Evolutionary conservation across 2,329 filamentous ascomycete genomes (phyloP), one percentile per base, ranked within the genome.

Genomic region (Cryphonectria parasitica): DNA sequence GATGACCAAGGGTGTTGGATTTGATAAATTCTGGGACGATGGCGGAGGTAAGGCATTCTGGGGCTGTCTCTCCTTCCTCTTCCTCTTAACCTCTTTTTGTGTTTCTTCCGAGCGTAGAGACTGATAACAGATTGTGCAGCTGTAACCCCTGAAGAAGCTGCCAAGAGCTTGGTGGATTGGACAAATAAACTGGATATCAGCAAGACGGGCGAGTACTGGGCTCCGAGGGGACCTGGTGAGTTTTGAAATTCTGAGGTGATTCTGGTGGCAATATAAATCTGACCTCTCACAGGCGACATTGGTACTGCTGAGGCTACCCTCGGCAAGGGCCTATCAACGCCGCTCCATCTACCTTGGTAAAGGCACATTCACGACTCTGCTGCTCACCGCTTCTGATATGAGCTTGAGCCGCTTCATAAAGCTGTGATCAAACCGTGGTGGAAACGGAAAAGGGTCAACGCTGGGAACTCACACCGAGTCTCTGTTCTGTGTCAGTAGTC

Each of bases 151-250:
- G 88, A 91, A 73, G 87, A 89, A 76, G 90, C 91, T 13, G 91
- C 91, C 8, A 81, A 85, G 75, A 89, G 86, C 56, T 80, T 94
- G 60, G 80, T 86, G 0, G 83, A 89, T 39, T 93, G 90, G 85
- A 83, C 88, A 15, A 85, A 89, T 49, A 82, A 80, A 15, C 88
- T 93, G 72, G 88, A 90, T 75, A 87, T 92, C 39, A 83, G 81
- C 75, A 90, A 89, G 79, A 90, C 89, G 6, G 91, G 91, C 10
- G 82, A 92, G 79, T 92, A 88, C 75, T 93, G 91, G 91, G 91
- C 91, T 45, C 91, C 91, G 2, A 83, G 90, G 74, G 91, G 91
- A 74, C 86, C 91, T 70, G 81, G 89, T 91, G 81, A 67, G 58
- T 65, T 1, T 7, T 56, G n/a, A 0, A 6, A 15, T 11, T 41